Conservation (phyloP, 1,139 yeast genomes). For the Kodamaea suecica region DNA sequence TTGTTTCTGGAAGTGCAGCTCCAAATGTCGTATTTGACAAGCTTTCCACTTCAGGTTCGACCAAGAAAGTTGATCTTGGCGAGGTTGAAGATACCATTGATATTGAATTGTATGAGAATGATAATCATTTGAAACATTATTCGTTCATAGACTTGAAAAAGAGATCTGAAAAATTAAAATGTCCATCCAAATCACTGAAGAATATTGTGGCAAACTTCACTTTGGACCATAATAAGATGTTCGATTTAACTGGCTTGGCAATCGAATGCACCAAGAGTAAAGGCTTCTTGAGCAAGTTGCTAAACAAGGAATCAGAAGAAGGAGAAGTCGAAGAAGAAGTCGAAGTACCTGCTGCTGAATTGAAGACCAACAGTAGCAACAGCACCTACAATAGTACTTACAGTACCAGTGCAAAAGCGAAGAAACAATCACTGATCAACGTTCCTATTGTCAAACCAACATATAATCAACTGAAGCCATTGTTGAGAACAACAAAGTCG, state of each 20-base stretch:
- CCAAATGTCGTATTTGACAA: slow-evolving; percentile 40
- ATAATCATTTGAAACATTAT: slow-evolving; percentile 41
- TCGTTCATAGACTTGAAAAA: slow-evolving; percentile 29
- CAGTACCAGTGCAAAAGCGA: slow-evolving; percentile 4
- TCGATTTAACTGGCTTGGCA: slow-evolving; percentile 40
- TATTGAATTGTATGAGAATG: slow-evolving; percentile 56
- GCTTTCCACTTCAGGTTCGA: slow-evolving; percentile 35
- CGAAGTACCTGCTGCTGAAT: slow-evolving; percentile 9
- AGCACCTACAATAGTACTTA: slow-evolving; percentile 17
- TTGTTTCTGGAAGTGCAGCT: slow-evolving; percentile 14
- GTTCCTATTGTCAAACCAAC: slow-evolving; percentile 28
- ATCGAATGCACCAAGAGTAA: slow-evolving; percentile 36
- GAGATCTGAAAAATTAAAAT: slow-evolving; percentile 41
- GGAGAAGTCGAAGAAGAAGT: slow-evolving; percentile 15
- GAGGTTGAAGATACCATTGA: slow-evolving; percentile 28
- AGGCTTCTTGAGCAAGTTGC: slow-evolving; percentile 29
- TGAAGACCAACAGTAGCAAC: slow-evolving; percentile 10
- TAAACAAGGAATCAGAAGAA: slow-evolving; percentile 21
- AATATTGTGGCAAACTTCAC: slow-evolving; percentile 42
- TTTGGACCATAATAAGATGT: slow-evolving; percentile 50
- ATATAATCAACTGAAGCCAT: slow-evolving; percentile 45
- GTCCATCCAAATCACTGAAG: slow-evolving; percentile 37
- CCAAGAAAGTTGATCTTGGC: slow-evolving; percentile 33
- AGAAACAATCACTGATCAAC: slow-evolving; percentile 15
- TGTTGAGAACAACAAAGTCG: slow-evolving; percentile 40